These are phyloP conservation scores for Argentina anserina DNA, from an alignment of 306 rosid genomes.

Conservation along the genomic window DNA sequence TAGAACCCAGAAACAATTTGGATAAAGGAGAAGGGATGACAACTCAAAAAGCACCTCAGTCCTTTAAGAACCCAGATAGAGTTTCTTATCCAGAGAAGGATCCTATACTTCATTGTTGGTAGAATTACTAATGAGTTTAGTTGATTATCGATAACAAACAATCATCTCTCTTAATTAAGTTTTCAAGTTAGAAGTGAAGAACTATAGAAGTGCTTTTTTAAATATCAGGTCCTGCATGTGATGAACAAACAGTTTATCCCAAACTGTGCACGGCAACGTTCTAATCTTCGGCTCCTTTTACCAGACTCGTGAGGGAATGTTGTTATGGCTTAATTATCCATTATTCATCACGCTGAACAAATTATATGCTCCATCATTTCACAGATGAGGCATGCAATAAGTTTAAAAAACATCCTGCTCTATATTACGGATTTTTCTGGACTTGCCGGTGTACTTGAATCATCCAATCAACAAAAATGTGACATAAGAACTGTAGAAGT, in stretches of 20 bases:
- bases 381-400: constrained; percentile 27
- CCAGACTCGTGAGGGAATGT: constrained; percentile 19
- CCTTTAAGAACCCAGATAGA: too few species aligned
- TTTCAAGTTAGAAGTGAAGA: too few species aligned
- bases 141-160: too few species aligned
- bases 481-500: too few species aligned
- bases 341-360: constrained; percentile 19
- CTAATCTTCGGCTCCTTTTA: constrained; percentile 28
- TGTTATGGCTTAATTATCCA: constrained; percentile 21
- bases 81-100: too few species aligned
- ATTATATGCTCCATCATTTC: constrained; percentile 24
- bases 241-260: constrained; percentile 25
- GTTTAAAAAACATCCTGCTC: constrained; percentile 37
- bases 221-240: constrained; percentile 35
- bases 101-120: too few species aligned
- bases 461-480: constrained; percentile 86
- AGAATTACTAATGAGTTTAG: too few species aligned
- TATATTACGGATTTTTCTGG: constrained; percentile 63
- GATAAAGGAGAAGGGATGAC: too few species aligned
- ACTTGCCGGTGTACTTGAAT: constrained; percentile 85
- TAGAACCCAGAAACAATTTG: too few species aligned
- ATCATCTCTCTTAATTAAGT: too few species aligned
- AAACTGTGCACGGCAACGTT: neutral
- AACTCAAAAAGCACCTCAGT: too few species aligned
- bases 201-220: constrained; percentile 33